Evolutionary conservation across 805 yeast species (phyloP).

Genomic region (Torulaspora gathmanii): DNA sequence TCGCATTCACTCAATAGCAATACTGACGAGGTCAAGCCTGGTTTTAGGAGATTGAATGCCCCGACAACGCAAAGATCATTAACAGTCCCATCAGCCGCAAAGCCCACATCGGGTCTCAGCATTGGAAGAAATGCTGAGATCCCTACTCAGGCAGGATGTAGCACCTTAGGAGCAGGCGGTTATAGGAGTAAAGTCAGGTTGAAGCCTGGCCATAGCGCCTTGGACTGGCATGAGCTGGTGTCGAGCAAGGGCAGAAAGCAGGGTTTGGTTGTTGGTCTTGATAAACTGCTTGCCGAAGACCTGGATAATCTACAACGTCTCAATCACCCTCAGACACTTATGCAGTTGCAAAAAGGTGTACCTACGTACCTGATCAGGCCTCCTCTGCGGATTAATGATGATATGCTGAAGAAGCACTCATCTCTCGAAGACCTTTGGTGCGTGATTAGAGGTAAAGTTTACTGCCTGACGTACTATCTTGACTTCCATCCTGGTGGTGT

Average conservation of each 20-base stretch:
- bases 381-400: conserved; percentile 52
- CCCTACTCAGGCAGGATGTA: conserved; percentile 18
- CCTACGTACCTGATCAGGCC: conserved; percentile 26
- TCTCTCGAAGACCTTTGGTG: conserved; percentile 79
- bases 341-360: conserved; percentile 17
- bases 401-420: conserved; percentile 57
- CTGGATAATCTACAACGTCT: conserved; percentile 13
- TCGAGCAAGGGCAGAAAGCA: conserved; percentile 15
- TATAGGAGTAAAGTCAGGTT: conserved; percentile 34
- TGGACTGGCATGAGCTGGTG: conserved; percentile 32
- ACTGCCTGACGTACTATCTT: conserved; percentile 79
- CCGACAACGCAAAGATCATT: conserved; percentile 4
- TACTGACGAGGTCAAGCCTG: neutral
- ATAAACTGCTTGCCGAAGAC: conserved; percentile 12
- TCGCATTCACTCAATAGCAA: conserved; percentile 2
- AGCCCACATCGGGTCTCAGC: neutral
- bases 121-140: neutral
- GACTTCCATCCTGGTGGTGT: conserved; percentile 92
- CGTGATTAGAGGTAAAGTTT: conserved; percentile 70
- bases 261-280: conserved; percentile 21
- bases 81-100: conserved; percentile 2
- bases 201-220: conserved; percentile 34
- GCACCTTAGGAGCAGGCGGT: conserved; percentile 23
- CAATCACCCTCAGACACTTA: conserved; percentile 19
- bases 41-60: conserved; percentile 5